Evolutionary conservation across 345 rosid genomes (phyloP), one percentile per base, ranked within the genome.

Genomic region (Passiflora organensis): DNA sequence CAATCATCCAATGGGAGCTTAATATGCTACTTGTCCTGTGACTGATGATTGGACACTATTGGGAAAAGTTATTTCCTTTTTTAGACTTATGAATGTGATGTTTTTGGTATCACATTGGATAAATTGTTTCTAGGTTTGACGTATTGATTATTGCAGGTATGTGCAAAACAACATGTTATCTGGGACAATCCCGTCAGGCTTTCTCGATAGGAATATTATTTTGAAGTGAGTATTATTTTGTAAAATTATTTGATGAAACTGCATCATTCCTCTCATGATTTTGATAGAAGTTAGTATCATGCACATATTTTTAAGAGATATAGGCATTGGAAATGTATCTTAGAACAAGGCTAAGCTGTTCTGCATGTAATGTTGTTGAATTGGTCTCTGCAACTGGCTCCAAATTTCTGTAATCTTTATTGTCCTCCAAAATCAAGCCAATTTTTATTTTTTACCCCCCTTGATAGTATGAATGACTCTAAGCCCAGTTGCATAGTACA

Each of bases 151-250:
- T 69, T 74, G 76, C 81, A 94, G 99, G 80, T 76, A 85, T 36
- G 69, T 94, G 76, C 97, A 94, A 67, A 87, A 87, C 58, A 94
- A 94, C 67, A 58, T 64, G 82, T 67, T 94, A 63, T 69, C 95
- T 1, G 99, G 97, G 66, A 79, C 43, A 14, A 73, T 89, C 60
- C 99, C 99, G 36, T 76, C 89, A 1, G 71, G 78, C 63, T 73
- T 82, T 57, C 72, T 69, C 51, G 59, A 59, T 51, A 79, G 78
- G 65, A 56, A 68, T 55, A 42, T 83, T 66, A 57, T 62, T 72
- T 51, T 84, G 23, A 82, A 94, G 99, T 94, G 72, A 77, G 95
- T 73, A 48, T 66, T 54, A 43, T 12, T 50, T 18, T 56, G 18
- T 23, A 42, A 13, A 18, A 36, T 10, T 28, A 32, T 51, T 28